Evolutionary conservation across 2,329 filamentous ascomycete species (phyloP), one percentile per base, ranked within the genome.

Genomic region (Penicillium sp.): DNA sequence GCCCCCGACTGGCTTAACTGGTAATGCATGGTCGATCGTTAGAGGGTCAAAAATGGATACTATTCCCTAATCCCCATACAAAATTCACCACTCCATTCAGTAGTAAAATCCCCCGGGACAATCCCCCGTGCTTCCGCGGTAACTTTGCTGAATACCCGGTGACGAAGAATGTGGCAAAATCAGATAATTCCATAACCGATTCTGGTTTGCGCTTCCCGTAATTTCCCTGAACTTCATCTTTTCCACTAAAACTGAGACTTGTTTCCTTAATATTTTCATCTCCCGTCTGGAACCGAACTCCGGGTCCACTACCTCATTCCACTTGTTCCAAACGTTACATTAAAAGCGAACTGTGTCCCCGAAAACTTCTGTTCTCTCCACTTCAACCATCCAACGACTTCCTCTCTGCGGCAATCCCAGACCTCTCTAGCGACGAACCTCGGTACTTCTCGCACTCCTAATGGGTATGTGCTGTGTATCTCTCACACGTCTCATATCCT

Each of bases 1-100:
- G 50, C 50, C 42, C 29, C 50, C 50, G 50, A 53, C 50, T 53
- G 50, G 50, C 44, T 22, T 52, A 47, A 44, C 16, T 35, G 19
- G 49, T 49, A 56, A 63, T 63, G 62, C 62, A 64, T 33, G 11
- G 62, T 64, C 58, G 62, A 64, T 64, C 62, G 39, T 51, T 14
- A 37, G 55, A 54, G 52, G 52, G 55, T 52, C 51, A 53, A 49
- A 46, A 44, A 58, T 63, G 61, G 57, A 58, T 54, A 58, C 50
- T 39, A 2, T 22, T 19, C 35, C n/a, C 46, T 11, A 49, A 26
- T 39, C 47, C 35, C 19, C 46, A 29, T 21, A 49, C 16, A 49
- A 35, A 21, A 21, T 26, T 10, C 14, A 22, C 29, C 29, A 31
- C 27, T 11, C 37, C 49, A 60, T 58, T 50, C 52, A 61, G 58